Base-by-base conservation (phyloP, 352 stramenopile species). In the Pythium aphanidermatum region DNA sequence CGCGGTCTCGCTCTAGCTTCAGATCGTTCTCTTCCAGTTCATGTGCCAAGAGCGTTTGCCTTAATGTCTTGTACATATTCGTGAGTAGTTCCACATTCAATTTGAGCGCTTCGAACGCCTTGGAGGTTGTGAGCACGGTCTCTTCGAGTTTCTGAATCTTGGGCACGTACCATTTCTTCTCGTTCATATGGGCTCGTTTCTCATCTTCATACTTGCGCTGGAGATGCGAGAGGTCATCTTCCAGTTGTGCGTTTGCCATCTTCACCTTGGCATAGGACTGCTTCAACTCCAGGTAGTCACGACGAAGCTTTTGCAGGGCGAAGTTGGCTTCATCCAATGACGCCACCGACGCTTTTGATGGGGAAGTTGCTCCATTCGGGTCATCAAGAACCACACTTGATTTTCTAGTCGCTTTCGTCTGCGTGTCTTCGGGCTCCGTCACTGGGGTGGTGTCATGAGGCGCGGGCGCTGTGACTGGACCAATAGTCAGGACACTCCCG, bases 61-160 rank as follows among this genome's bases (percentile, higher is more conserved):
- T 70, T 35, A 87, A 34, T 26, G 49, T 36, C 47, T 92, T 92
- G 70, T 92, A 92, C 77, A 92, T 90, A 46, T 85, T 92, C 7
- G 77, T 85, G 65, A 90, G 82, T 8, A 92, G 58, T 27, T 90
- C 80, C 11, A 92, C 80, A 49, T 83, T 92, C 16, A 92, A 58
- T 46, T 87, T 83, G 5, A 92, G 71, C 54, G 80, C 75, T 20
- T 87, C 72, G 23, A 89, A 78, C 9, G 80, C 68, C 43, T 76
- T 79, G 14, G 48, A 51, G 14, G 67, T 86, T 2, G 46, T 70
- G 29, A 84, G 32, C 33, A 85, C 64, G 13, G 58, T 51, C 31
- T 90, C 74, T 64, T 92, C 80, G 6, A 92, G 48, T 71, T 85
- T 82, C 38, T 89, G 74, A 8, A 87, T 70, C 53, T 85, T 87